Percentiles rank a stretch among this genome's conserved stretches.
Conservation (phyloP, 805 yeast species). For the Yarrowia alimentaria region DNA sequence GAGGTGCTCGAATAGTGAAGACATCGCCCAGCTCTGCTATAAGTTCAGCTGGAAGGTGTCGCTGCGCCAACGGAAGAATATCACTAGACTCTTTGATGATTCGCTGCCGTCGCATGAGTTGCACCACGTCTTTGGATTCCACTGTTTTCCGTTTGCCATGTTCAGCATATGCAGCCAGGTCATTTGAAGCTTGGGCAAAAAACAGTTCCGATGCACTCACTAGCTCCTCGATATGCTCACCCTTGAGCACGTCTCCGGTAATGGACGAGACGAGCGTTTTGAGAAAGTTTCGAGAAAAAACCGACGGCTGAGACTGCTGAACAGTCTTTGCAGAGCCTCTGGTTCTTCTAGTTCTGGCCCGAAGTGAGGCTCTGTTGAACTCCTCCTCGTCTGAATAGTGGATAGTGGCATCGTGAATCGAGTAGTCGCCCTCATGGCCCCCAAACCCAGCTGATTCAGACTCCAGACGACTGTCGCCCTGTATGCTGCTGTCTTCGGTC, state of each 20-base stretch:
- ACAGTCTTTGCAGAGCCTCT: not conserved
- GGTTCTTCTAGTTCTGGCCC: not conserved
- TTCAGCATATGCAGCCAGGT: slow-evolving; percentile 39
- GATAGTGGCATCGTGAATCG: too few species aligned
- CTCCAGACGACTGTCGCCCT: too few species aligned
- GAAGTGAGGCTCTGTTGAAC: not conserved
- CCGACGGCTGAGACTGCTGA: not conserved
- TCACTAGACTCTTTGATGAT: slow-evolving; percentile 32
- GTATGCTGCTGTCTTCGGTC: too few species aligned
- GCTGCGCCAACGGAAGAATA: slow-evolving; percentile 36
- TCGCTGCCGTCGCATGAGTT: slow-evolving; percentile 40
- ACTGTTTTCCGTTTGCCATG: slow-evolving; percentile 40
- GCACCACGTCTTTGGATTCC: slow-evolving; percentile 35
- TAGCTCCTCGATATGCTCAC: slow-evolving; percentile 35
- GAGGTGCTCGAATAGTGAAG: slow-evolving; percentile 14
- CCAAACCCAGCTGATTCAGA: too few species aligned
- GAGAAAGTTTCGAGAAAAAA: slow-evolving; percentile 29
- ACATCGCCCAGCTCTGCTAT: slow-evolving; percentile 25
- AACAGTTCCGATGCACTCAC: slow-evolving; percentile 36
- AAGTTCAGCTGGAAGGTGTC: slow-evolving; percentile 39
- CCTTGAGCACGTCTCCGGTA: slow-evolving; percentile 29
- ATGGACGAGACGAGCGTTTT: slow-evolving; percentile 30
- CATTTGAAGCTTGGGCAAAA: slow-evolving; percentile 37
- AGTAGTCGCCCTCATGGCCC: too few species aligned
- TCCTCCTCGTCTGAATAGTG: too few species aligned